Conservation (phyloP, 208 protist species). For the Ichthyophonus hoferi region DNA sequence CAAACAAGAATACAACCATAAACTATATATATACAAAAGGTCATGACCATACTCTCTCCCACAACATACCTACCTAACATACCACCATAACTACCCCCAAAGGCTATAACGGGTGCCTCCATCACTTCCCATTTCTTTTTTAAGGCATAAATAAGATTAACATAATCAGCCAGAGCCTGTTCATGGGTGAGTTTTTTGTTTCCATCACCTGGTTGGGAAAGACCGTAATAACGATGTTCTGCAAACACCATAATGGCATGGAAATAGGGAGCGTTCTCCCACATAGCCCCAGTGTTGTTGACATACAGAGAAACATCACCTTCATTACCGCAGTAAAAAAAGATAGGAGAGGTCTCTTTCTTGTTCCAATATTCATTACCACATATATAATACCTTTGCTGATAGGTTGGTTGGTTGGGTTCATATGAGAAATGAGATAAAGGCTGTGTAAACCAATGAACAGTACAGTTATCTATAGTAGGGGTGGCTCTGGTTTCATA, state of each 20-base stretch:
- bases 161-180: conserved; percentile 13
- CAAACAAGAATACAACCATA: no score
- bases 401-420: background rate
- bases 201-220: background rate
- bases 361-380: background rate
- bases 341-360: background rate
- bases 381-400: background rate
- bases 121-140: background rate
- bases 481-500: no score
- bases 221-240: background rate
- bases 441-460: background rate
- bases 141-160: background rate
- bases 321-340: conserved; percentile 28
- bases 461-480: background rate
- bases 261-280: background rate
- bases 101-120: conserved; percentile 60
- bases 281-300: conserved; percentile 11
- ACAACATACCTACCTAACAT: conserved; percentile 69
- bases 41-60: no score
- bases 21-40: no score
- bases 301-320: conserved; percentile 2
- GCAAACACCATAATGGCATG: conserved; percentile 12
- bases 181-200: background rate
- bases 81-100: conserved; percentile 76
- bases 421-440: background rate